Conservation (phyloP, 371 early-diverging fungal genomes). For the Apophysomyces variabilis region DNA sequence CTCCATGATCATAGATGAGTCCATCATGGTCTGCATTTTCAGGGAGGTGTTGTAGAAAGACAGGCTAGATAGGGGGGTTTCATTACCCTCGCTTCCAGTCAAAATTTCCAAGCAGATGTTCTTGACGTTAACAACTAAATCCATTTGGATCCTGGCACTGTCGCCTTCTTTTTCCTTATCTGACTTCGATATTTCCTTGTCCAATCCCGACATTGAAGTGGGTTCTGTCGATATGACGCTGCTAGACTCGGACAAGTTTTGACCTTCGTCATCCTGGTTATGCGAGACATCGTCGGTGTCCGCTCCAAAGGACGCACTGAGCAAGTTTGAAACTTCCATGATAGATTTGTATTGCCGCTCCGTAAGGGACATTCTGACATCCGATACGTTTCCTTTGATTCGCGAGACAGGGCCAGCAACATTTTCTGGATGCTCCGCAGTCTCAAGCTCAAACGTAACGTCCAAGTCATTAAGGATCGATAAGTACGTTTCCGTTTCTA, state of each 20-base stretch:
- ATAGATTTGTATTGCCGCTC: constrained; percentile 81
- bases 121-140: constrained; percentile 28
- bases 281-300: constrained; percentile 16
- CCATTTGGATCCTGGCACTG: constrained; percentile 17
- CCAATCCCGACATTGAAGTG: not conserved
- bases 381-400: constrained; percentile 73
- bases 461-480: constrained; percentile 87
- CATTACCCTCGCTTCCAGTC: constrained; percentile 53
- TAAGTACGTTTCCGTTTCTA: constrained; percentile 43
- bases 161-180: constrained; percentile 12
- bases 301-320: constrained; percentile 63
- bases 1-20: constrained; percentile 77
- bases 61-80: constrained; percentile 51
- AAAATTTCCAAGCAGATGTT: constrained; percentile 55
- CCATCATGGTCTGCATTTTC: constrained; percentile 67
- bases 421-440: constrained; percentile 27
- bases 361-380: constrained; percentile 79
- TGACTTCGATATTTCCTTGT: not conserved
- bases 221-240: not conserved
- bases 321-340: constrained; percentile 63
- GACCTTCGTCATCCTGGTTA: constrained; percentile 13
- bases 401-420: constrained; percentile 52
- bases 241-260: not conserved
- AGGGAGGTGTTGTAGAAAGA: constrained; percentile 59
- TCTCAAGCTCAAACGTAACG: constrained; percentile 67